These are phyloP conservation scores for Aspergillus ibericus DNA, from an alignment of 2,329 filamentous ascomycete genomes.

Conservation along the genomic window DNA sequence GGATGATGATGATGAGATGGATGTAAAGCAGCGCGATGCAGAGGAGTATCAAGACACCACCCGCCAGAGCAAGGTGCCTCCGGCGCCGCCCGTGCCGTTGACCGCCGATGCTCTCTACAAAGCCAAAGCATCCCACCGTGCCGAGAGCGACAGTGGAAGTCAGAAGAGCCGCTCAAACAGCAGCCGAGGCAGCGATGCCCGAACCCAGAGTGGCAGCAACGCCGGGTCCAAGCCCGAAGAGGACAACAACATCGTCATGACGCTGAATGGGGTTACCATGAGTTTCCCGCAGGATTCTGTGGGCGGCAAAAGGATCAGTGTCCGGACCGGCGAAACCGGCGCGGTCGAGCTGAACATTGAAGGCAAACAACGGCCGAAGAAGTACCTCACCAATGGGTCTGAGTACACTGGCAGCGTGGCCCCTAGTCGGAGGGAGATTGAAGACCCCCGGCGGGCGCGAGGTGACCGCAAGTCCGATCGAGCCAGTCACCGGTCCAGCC, in stretches of 20 bases:
- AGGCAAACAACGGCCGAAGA: slow-evolving; percentile 35
- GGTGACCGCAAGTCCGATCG: slow-evolving; percentile 40
- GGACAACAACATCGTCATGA: slow-evolving; percentile 41
- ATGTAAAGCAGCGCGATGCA: slow-evolving; percentile 38
- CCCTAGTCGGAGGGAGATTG: slow-evolving; percentile 27
- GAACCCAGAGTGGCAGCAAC: slow-evolving; percentile 35
- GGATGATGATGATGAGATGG: slow-evolving; percentile 27
- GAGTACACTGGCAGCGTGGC: slow-evolving; percentile 34
- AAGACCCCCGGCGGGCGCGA: slow-evolving; percentile 34
- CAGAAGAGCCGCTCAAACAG: slow-evolving; percentile 44
- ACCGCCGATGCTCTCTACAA: slow-evolving; percentile 38
- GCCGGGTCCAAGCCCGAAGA: slow-evolving; percentile 36
- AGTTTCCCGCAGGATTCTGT: slow-evolving; percentile 38
- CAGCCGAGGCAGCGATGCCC: slow-evolving; percentile 41
- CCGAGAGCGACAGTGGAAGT: slow-evolving; percentile 42
- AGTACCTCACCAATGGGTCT: slow-evolving; percentile 38
- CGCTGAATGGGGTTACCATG: slow-evolving; percentile 43
- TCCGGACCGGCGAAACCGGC: slow-evolving; percentile 41
- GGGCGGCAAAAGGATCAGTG: slow-evolving; percentile 40
- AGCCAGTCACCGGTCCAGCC: slow-evolving; percentile 38
- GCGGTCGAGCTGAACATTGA: slow-evolving; percentile 42
- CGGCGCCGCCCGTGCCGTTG: slow-evolving; percentile 27
- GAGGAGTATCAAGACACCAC: slow-evolving; percentile 45
- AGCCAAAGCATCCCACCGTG: slow-evolving; percentile 29
- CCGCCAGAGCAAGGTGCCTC: slow-evolving; percentile 24